These are phyloP conservation scores for Cercospora janseana DNA, from an alignment of 2,329 filamentous ascomycete species.

Conservation along the genomic window DNA sequence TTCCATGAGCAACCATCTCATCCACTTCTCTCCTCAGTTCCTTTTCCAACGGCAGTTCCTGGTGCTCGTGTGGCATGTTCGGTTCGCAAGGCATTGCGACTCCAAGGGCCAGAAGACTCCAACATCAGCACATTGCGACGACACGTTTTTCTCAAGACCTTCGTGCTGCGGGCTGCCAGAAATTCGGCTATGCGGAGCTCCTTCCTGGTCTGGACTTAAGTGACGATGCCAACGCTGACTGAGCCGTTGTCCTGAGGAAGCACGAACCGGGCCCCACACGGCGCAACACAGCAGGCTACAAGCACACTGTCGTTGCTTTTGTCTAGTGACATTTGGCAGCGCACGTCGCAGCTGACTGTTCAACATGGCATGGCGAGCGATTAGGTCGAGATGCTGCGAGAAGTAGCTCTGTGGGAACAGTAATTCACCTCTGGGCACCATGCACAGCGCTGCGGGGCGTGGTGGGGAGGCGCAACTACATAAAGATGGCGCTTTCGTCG, in stretches of 20 bases:
- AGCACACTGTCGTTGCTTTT: not conserved
- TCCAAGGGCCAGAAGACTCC: too few species aligned
- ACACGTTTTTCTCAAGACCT: too few species aligned
- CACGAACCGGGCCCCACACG: not conserved
- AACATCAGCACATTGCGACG: too few species aligned
- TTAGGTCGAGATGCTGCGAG: not conserved
- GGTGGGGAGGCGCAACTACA: not conserved
- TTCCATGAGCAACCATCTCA: too few species aligned
- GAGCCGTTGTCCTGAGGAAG: not conserved
- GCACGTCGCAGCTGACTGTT: slow-evolving; percentile 1
- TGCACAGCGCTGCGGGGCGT: not conserved
- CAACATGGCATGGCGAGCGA: not conserved
- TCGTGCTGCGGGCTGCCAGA: too few species aligned
- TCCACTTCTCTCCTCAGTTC: too few species aligned
- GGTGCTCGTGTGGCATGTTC: too few species aligned
- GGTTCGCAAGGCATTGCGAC: too few species aligned
- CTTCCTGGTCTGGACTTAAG: not conserved
- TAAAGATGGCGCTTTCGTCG: not conserved
- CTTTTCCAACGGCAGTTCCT: too few species aligned
- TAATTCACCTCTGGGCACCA: not conserved
- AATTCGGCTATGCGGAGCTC: not conserved
- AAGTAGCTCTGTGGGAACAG: slow-evolving; percentile 6
- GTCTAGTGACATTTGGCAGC: slow-evolving; percentile 2
- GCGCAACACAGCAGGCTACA: not conserved
- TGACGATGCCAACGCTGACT: not conserved